Conservation (phyloP, 2,329 filamentous ascomycete genomes). For the Venturia asperata region DNA sequence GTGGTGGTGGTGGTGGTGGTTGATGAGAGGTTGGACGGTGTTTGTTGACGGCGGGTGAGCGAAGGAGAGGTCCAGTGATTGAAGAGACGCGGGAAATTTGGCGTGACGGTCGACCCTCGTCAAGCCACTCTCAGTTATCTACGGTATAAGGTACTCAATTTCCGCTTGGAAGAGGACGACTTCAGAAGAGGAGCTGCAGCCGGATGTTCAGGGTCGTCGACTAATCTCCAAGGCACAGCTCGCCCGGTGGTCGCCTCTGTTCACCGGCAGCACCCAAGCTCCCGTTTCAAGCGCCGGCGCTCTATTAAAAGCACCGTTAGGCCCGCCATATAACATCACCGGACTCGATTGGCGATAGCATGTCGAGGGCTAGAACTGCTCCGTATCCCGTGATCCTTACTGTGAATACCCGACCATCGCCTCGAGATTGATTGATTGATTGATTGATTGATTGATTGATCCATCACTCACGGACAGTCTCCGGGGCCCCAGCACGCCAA, state of each 20-base stretch:
- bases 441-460: too few species aligned
- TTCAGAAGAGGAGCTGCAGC: not conserved
- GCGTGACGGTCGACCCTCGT: not conserved
- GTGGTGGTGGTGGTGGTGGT: not conserved
- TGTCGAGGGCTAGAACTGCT: too few species aligned
- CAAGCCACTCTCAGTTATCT: not conserved
- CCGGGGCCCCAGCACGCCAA: too few species aligned
- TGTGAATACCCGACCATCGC: not conserved
- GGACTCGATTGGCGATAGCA: not conserved
- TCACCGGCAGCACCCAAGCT: not conserved
- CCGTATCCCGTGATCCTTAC: too few species aligned
- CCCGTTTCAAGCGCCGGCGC: not conserved
- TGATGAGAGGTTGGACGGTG: not conserved
- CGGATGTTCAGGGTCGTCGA: not conserved
- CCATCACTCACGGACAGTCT: too few species aligned
- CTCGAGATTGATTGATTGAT: slow-evolving; percentile 9
- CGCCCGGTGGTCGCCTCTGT: not conserved
- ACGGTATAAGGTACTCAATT: not conserved
- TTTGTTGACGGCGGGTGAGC: not conserved
- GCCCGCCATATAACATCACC: not conserved
- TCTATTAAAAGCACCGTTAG: not conserved
- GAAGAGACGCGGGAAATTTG: not conserved
- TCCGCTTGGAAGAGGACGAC: not conserved
- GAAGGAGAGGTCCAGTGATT: not conserved
- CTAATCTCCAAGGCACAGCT: not conserved